Evolutionary conservation across 805 yeast species (phyloP), one percentile per base, ranked within the genome.

Genomic region (Priceomyces castillae): DNA sequence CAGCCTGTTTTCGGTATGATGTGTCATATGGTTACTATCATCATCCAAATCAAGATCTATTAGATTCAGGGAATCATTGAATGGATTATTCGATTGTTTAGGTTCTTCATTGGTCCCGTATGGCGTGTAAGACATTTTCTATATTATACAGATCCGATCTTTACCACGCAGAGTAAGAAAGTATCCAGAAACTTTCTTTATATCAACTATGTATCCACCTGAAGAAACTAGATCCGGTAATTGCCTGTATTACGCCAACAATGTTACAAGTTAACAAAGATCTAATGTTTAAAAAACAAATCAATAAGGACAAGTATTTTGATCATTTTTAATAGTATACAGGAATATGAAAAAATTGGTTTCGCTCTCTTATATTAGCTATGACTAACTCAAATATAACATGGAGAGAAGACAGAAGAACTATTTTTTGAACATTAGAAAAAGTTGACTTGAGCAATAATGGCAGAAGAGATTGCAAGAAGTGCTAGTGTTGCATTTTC

Each of bases 401-500:
- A 22, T 22, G 25, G 25, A 22, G 25, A 22, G 25, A 22, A 22
- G 25, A 9, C 9, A 9, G 25, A 22, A 6, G 9, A 22, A 7
- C 6, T 22, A 7, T 22, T 7, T 22, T 22, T 22, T 22, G 25
- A 22, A 6, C 9, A 22, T 22, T 9, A 22, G 9, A 22, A 22
- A 9, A 22, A 9, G 9, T 22, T 22, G 25, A 22, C 6, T 22
- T 22, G 9, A n/a, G 26, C 10, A 28, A 25, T 37, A 14, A 75
- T 74, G 77, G 87, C 94, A 16, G 90, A 84, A 64, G 67, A 74
- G 39, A 86, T 90, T 36, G 98, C 99, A 2, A 78, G 67, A 53
- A 76, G 76, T 15, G 96, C 98, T 7, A 88, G 85, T 54, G 53
- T 67, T n/a, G 92, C 98, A 3, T 90, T 95, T 39, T 82, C 92